phyloP scores from a whole-genome alignment of 2,329 filamentous ascomycete genomes.

The Remersonia thermophila region DNA sequence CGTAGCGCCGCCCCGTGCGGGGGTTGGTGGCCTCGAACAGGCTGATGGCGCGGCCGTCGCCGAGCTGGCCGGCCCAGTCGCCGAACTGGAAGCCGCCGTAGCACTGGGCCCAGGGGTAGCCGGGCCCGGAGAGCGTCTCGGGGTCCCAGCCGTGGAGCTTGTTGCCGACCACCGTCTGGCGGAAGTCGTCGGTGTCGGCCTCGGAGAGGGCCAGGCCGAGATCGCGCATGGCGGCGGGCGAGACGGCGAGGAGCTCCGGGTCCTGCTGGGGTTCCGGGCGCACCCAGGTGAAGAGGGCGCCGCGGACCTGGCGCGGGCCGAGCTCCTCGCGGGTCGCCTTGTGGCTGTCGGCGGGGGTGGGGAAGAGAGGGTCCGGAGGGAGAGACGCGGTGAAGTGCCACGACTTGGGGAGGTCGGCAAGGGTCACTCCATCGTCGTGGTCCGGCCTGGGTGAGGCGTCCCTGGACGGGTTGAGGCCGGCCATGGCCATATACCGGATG shows the following conservation, averaged over 20 bases:
- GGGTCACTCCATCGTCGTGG: slow-evolving; percentile 22
- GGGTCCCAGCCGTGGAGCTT: slow-evolving; percentile 69
- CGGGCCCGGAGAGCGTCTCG: slow-evolving; percentile 27
- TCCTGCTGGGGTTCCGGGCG: slow-evolving; percentile 61
- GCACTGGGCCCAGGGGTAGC: slow-evolving; percentile 97
- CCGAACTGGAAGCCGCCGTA: slow-evolving; percentile 79
- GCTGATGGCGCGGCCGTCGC: slow-evolving; percentile 87
- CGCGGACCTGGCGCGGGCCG: slow-evolving; percentile 69
- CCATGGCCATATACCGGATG: slow-evolving; percentile 9
- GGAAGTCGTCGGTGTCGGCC: slow-evolving; percentile 60
- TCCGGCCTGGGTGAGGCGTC: background rate
- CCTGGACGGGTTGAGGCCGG: slow-evolving; percentile 6
- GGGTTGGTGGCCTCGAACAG: slow-evolving; percentile 82
- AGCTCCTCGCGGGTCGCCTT: slow-evolving; percentile 65
- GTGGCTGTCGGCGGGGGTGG: slow-evolving; percentile 72
- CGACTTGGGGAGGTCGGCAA: slow-evolving; percentile 49
- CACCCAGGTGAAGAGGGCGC: slow-evolving; percentile 82
- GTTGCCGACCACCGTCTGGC: slow-evolving; percentile 68
- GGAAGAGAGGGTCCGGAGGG: slow-evolving; percentile 64
- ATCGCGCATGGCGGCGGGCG: slow-evolving; percentile 64
- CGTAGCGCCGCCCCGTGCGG: slow-evolving; percentile 59
- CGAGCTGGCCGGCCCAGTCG: slow-evolving; percentile 89
- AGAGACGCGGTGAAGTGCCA: slow-evolving; percentile 55
- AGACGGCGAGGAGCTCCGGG: slow-evolving; percentile 71
- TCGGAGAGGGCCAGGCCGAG: slow-evolving; percentile 63